phyloP scores from a whole-genome alignment of 306 rosid genomes.

The Ochetophila trinervis region DNA sequence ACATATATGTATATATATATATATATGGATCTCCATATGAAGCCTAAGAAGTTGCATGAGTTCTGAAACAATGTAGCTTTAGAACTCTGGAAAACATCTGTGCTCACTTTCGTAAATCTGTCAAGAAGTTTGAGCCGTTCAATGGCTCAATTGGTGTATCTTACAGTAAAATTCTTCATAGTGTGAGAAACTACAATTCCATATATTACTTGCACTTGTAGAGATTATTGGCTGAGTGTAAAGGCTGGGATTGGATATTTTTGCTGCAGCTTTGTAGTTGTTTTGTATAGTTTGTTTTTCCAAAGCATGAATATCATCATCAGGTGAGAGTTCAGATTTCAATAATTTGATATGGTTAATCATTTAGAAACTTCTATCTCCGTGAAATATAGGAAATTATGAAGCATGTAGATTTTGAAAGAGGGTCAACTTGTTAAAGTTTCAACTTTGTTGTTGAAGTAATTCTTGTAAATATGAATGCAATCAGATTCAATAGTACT shows the following conservation, averaged over 20 bases:
- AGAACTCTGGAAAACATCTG: neutral
- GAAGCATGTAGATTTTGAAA: neutral
- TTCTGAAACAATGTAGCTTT: no score
- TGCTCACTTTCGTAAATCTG: constrained; percentile 9
- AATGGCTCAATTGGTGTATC: constrained; percentile 31
- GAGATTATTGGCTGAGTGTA: neutral
- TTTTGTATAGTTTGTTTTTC: neutral
- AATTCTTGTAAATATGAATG: neutral
- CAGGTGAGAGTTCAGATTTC: no score
- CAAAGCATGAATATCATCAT: no score
- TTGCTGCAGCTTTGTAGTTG: neutral
- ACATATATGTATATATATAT: no score
- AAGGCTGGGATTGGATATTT: neutral
- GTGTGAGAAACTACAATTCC: neutral
- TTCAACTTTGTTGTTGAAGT: neutral
- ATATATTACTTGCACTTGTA: neutral
- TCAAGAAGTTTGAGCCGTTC: neutral
- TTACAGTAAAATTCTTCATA: neutral
- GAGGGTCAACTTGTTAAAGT: neutral
- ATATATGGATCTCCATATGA: constrained; percentile 20
- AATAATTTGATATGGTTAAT: neutral
- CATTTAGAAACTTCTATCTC: no score
- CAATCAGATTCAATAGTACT: no score
- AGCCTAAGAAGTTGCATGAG: constrained; percentile 3
- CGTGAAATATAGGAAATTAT: neutral